Conservation (phyloP, 441 rosid genomes). For the Macaranga tanarius region DNA sequence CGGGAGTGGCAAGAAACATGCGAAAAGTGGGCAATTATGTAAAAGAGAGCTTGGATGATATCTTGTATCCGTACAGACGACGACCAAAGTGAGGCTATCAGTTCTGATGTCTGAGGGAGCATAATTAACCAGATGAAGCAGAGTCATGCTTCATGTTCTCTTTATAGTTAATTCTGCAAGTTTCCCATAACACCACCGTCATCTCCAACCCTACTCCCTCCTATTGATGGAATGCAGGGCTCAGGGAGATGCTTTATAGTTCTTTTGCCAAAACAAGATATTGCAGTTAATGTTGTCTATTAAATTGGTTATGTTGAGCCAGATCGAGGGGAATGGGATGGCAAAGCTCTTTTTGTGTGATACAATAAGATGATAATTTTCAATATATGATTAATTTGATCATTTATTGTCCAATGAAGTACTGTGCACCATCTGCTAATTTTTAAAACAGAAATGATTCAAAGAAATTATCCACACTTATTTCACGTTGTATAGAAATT, state of each 20-base stretch:
- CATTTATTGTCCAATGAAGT: not conserved
- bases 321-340: not conserved
- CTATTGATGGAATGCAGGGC: not conserved
- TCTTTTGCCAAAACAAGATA: not conserved
- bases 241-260: not conserved
- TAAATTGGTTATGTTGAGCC: not conserved
- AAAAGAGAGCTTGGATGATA: conserved; percentile 62
- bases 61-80: conserved; percentile 57
- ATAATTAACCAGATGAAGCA: conserved; percentile 1
- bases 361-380: not conserved
- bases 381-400: not conserved
- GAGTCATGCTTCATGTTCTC: conserved; percentile 6
- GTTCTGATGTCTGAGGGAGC: not conserved
- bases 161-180: not conserved
- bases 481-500: no score
- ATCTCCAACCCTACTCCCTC: not conserved
- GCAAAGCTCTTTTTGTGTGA: not conserved
- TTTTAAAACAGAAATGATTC: not conserved
- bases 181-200: not conserved
- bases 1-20: conserved; percentile 72
- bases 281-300: not conserved
- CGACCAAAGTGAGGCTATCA: conserved; percentile 50
- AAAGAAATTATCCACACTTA: no score
- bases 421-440: not conserved
- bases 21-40: conserved; percentile 62